Conservation (phyloP, 805 yeast species). For the Candida michaelii region DNA sequence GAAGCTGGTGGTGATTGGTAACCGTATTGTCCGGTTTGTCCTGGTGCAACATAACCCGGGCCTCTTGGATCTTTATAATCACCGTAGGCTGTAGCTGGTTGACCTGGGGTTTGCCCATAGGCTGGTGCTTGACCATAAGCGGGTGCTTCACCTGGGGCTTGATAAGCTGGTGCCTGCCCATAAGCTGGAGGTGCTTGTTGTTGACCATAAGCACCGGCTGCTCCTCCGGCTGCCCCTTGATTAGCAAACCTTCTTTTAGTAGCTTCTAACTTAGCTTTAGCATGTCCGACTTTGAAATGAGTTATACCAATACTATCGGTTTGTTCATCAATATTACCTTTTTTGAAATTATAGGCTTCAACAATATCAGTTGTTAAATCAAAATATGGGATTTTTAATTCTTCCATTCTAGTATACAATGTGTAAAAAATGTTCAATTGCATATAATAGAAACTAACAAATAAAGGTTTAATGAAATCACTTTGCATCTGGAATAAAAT, state of each 20-base stretch:
- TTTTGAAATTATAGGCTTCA: conserved; percentile 73
- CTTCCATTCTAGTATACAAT: conserved; percentile 86
- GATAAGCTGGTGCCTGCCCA: conserved; percentile 7
- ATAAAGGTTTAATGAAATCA: conserved; percentile 89
- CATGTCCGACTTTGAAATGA: conserved; percentile 86
- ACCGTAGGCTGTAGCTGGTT: conserved; percentile 17
- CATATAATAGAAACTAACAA: conserved; percentile 94
- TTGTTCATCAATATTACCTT: conserved; percentile 88
- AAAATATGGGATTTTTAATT: conserved; percentile 94
- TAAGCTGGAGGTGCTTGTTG: conserved; percentile 13
- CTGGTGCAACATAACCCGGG: conserved; percentile 15
- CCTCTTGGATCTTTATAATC: conserved; percentile 26
- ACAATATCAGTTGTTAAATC: conserved; percentile 81
- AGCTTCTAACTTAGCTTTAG: conserved; percentile 78
- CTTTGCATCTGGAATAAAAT: conserved; percentile 83
- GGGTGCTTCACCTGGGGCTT: conserved; percentile 7
- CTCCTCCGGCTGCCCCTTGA: conserved; percentile 20
- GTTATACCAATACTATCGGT: conserved; percentile 88
- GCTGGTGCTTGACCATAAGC: conserved; percentile 9
- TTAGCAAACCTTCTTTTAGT: conserved; percentile 71
- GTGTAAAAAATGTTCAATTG: conserved; percentile 96
- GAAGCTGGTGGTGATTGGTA: conserved; percentile 13
- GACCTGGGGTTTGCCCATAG: conserved; percentile 11
- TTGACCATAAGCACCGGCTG: conserved; percentile 9
- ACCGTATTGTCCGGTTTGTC: conserved; percentile 9